Base-by-base conservation (phyloP, 805 yeast species). In the Yarrowia yakushimensis region DNA sequence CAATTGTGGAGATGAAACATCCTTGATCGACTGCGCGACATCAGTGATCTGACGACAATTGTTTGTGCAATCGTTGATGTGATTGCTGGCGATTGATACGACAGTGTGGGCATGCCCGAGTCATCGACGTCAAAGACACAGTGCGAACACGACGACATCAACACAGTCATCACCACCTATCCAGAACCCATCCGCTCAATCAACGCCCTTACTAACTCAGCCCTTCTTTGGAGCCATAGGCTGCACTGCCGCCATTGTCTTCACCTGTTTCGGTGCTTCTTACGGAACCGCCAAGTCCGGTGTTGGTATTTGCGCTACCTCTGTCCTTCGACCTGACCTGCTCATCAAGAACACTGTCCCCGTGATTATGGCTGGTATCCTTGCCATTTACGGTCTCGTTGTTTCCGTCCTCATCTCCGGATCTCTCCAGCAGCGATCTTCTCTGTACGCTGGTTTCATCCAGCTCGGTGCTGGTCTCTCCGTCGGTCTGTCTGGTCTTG, bases 211-310 rank as follows among this genome's bases (percentile, higher is more conserved):
- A 52, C 59, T 52, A 52, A 52, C 75, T 68, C 79, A 83, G 77
- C 99, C 99, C 76, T 94, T 94, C 83, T 94, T 94, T 78, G 99
- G 99, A 73, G 93, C 97, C 69, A 90, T 94, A 74, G 99, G 99
- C 76, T 96, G 99, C 83, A 96, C 99, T 64, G 90, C 98, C 62
- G 97, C 99, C 77, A 94, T 94, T 74, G 90, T 96, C 74, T 94
- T 94, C 85, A 92, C 61, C 77, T 90, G 97, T 66, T 90, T 92
- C 76, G 99, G 99, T 81, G 98, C 99, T 72, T 90, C 97, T 63
- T 92, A 92, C 78, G 99, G 99, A 81, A 93, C 98, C 68, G 99
- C 99, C 74, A 93, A 93, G 79, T 88, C 97, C 25, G 99, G 99
- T 81, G 97, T 94, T 68, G 99, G 98, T 85, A 92, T 93, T 75